Conservation (phyloP, 805 yeast species). For the Scheffersomyces lignosus region DNA sequence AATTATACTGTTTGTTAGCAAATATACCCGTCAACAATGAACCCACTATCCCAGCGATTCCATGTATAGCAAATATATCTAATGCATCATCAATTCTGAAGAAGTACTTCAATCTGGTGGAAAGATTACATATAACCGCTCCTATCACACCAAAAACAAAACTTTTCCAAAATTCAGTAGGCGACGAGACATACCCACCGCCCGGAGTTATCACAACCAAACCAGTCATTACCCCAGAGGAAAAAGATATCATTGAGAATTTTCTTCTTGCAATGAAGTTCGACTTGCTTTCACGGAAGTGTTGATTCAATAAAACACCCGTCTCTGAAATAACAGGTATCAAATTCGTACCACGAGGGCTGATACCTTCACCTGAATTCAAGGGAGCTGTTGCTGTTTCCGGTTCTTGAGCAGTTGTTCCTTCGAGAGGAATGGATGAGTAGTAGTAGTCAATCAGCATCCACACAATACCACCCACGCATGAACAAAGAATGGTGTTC, state of each 20-base stretch:
- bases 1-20: slow-evolving; percentile 30
- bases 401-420: background rate
- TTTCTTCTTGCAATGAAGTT: slow-evolving; percentile 22
- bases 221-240: slow-evolving; percentile 42
- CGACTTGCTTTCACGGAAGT: slow-evolving; percentile 16
- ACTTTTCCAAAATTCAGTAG: slow-evolving; percentile 39
- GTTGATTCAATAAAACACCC: slow-evolving; percentile 16
- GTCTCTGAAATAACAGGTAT: slow-evolving; percentile 12
- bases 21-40: slow-evolving; percentile 42
- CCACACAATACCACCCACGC: slow-evolving; percentile 39
- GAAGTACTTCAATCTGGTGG: slow-evolving; percentile 41
- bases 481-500: slow-evolving; percentile 35
- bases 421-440: slow-evolving; percentile 40
- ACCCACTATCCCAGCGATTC: slow-evolving; percentile 41
- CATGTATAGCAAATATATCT: slow-evolving; percentile 46
- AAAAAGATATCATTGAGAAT: slow-evolving; percentile 38
- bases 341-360: background rate
- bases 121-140: slow-evolving; percentile 33
- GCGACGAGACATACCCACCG: slow-evolving; percentile 40
- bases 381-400: background rate
- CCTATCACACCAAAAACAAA: slow-evolving; percentile 41
- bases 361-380: background rate
- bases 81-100: slow-evolving; percentile 42
- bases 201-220: slow-evolving; percentile 44
- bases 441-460: slow-evolving; percentile 36